Evolutionary conservation across 2,329 filamentous ascomycete genomes (phyloP).

Genomic region (Incumbomyces delicatus): DNA sequence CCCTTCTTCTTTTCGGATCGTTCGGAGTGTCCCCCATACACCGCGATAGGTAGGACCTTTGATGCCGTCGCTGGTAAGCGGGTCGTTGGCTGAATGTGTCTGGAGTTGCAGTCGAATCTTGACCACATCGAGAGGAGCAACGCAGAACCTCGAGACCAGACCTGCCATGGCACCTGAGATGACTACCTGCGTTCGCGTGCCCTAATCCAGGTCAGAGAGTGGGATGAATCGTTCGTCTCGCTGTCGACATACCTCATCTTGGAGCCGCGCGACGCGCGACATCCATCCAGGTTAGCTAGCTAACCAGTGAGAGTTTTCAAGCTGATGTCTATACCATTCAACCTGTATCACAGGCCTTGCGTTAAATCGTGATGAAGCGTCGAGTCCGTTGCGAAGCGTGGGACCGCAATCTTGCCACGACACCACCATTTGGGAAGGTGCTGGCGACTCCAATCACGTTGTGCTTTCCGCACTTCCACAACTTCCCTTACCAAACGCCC

Average conservation of each 20-base stretch:
- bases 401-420: too few relatives aligned
- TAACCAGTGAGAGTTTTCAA: neutral
- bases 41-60: slow-evolving; percentile 50
- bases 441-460: slow-evolving; percentile 3
- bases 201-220: slow-evolving; percentile 33
- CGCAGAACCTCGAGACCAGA: slow-evolving; percentile 83
- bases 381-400: neutral
- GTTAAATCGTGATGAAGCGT: too few relatives aligned
- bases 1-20: slow-evolving; percentile 73
- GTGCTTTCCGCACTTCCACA: too few relatives aligned
- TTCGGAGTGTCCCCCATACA: slow-evolving; percentile 62
- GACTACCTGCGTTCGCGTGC: slow-evolving; percentile 56
- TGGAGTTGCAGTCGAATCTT: slow-evolving; percentile 97
- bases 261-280: slow-evolving; percentile 52
- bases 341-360: too few relatives aligned
- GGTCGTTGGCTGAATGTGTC: slow-evolving; percentile 70
- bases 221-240: neutral
- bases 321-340: too few relatives aligned
- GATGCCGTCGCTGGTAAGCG: slow-evolving; percentile 46
- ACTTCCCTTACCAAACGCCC: too few relatives aligned
- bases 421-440: neutral
- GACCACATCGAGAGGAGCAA: slow-evolving; percentile 91
- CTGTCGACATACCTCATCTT: slow-evolving; percentile 50
- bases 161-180: slow-evolving; percentile 64
- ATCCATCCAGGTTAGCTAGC: slow-evolving; percentile 40